phyloP scores from a whole-genome alignment of 495 filamentous ascomycete genomes.

The Amorphotheca resinae region DNA sequence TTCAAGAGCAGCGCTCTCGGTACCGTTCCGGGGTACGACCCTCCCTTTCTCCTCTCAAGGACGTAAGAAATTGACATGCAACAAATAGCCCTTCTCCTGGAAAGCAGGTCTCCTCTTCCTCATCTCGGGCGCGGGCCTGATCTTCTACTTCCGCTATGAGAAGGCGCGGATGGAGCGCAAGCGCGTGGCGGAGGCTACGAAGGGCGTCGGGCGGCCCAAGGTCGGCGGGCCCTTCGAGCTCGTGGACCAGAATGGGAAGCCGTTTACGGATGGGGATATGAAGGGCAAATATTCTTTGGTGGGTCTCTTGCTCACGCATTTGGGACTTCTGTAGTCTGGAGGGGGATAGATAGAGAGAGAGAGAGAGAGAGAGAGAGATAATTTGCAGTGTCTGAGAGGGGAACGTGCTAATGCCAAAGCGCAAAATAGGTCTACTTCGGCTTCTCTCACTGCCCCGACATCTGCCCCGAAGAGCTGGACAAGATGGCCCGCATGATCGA shows the following conservation, averaged over 20 bases:
- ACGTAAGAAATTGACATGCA: background rate
- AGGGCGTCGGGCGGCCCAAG: slow-evolving; percentile 85
- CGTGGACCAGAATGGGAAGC: slow-evolving; percentile 66
- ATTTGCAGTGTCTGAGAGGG: background rate
- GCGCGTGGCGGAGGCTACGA: slow-evolving; percentile 76
- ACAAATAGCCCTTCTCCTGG: slow-evolving; percentile 69
- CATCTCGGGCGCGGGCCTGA: slow-evolving; percentile 58
- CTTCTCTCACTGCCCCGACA: slow-evolving; percentile 96
- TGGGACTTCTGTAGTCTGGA: background rate
- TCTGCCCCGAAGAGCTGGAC: slow-evolving; percentile 97
- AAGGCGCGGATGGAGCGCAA: slow-evolving; percentile 80
- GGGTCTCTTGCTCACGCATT: slow-evolving; percentile 15
- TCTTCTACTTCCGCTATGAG: slow-evolving; percentile 81
- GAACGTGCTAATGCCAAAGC: too few relatives aligned
- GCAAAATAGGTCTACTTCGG: slow-evolving; percentile 80
- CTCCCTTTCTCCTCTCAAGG: background rate
- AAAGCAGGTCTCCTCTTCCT: slow-evolving; percentile 82
- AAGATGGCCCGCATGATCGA: slow-evolving; percentile 96
- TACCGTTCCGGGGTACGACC: slow-evolving; percentile 37
- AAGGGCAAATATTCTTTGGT: slow-evolving; percentile 71
- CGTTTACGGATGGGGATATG: slow-evolving; percentile 64
- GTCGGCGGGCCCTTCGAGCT: slow-evolving; percentile 80
- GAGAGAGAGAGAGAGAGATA: background rate
- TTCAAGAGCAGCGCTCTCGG: slow-evolving; percentile 40
- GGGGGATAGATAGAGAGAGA: background rate